Conservation (phyloP, 208 protist genomes). For the Leishmania turanica region DNA sequence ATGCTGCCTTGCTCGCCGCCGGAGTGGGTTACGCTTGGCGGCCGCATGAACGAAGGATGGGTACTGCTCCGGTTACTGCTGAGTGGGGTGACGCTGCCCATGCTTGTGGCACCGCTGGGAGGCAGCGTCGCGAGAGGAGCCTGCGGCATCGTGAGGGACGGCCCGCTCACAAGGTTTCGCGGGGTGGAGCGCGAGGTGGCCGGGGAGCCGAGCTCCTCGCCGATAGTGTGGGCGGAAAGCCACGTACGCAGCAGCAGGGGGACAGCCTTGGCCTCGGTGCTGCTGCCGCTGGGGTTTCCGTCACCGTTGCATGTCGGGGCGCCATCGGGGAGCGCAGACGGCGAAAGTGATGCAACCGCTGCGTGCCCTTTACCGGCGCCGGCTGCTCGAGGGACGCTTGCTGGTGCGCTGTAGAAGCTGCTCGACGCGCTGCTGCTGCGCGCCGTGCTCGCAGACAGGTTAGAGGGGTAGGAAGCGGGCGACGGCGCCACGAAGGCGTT, state of each 20-base stretch:
- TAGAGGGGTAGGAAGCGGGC: conserved; percentile 9
- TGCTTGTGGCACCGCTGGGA: conserved; percentile 24
- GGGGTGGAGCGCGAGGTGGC: conserved; percentile 1
- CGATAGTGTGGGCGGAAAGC: conserved; percentile 6
- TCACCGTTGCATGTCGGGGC: not conserved
- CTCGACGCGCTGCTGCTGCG: conserved; percentile 23
- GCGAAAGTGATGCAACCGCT: not conserved
- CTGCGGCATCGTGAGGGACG: not conserved
- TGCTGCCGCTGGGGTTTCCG: not conserved
- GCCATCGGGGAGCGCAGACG: not conserved
- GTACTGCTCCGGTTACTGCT: conserved; percentile 27
- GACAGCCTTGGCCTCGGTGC: not conserved
- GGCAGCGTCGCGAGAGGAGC: conserved; percentile 6
- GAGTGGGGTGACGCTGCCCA: conserved; percentile 19
- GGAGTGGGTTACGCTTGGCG: not conserved
- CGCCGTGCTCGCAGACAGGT: not conserved
- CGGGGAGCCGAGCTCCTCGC: conserved; percentile 6
- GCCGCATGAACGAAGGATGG: conserved; percentile 24
- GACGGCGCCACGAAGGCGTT: not conserved
- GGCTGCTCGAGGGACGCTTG: not conserved
- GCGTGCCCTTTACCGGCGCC: not conserved
- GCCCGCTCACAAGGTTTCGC: not conserved
- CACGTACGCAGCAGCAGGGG: conserved; percentile 20
- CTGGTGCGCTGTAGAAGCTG: conserved; percentile 11
- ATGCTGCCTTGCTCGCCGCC: not conserved